Conservation (phyloP, 2,329 filamentous ascomycete genomes). For the Exserohilum turcica region DNA sequence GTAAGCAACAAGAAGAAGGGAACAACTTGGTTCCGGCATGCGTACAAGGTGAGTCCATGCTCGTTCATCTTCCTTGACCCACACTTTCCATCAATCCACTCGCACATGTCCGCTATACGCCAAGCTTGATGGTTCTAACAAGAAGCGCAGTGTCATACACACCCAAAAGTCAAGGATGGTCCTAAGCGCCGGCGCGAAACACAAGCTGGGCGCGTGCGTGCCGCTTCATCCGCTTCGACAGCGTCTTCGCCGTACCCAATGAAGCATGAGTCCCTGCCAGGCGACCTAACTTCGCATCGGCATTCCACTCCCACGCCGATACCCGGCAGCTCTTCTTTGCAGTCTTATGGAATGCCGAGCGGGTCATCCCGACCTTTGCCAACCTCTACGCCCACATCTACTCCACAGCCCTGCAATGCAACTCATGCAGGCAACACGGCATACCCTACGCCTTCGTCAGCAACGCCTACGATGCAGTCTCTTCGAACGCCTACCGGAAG, state of each 20-base stretch:
- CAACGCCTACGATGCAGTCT: slow-evolving; percentile 28
- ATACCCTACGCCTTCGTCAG: slow-evolving; percentile 34
- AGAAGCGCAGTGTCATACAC: slow-evolving; percentile 47
- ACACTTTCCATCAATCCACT: slow-evolving; percentile 6
- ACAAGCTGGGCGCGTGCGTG: slow-evolving; percentile 43
- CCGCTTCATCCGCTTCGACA: slow-evolving; percentile 43
- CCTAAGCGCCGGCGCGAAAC: slow-evolving; percentile 51
- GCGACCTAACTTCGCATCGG: slow-evolving; percentile 29
- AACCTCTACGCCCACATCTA: slow-evolving; percentile 28
- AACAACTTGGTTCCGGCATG: slow-evolving; percentile 90
- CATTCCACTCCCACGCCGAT: slow-evolving; percentile 41
- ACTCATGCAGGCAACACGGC: slow-evolving; percentile 30
- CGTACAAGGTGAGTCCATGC: slow-evolving; percentile 70
- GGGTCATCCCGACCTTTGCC: slow-evolving; percentile 19
- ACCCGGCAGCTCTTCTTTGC: slow-evolving; percentile 29
- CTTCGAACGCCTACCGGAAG: slow-evolving; percentile 28
- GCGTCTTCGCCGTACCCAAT: slow-evolving; percentile 43
- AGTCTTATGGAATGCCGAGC: slow-evolving; percentile 32
- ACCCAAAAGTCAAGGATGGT: slow-evolving; percentile 52
- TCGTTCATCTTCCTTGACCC: background rate
- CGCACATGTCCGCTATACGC: slow-evolving; percentile 6
- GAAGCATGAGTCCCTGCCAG: slow-evolving; percentile 34
- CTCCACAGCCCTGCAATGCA: slow-evolving; percentile 24
- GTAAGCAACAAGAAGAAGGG: slow-evolving; percentile 89
- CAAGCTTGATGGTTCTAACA: slow-evolving; percentile 32